Base-by-base conservation (phyloP, 2,329 filamentous ascomycete genomes). In the Endoconidiophora polonica region DNA sequence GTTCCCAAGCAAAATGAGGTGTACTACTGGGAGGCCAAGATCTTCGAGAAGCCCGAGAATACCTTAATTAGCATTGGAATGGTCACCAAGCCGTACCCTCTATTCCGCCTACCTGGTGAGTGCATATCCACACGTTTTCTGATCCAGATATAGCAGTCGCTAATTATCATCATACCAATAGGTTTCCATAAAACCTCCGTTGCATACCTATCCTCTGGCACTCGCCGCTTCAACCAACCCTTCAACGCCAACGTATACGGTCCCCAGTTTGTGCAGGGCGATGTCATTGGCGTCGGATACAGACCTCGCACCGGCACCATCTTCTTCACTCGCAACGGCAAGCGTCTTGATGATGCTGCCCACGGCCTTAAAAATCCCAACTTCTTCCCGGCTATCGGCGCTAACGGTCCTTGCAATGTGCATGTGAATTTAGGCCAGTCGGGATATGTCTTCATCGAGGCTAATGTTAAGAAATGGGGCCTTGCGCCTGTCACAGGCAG, bases 391-490 rank as follows among this genome's bases (percentile, higher is more conserved):
- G 91, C 91, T 0, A 77, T 98, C n/a, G 91, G 91, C 41, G 88
- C 91, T 52, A 95, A 91, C 61, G 91, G 91, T 0, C 91, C 91
- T 14, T 88, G 86, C 59, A 81, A 81, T 29, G 77, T 98, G 1
- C 90, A 98, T 62, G 91, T 96, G 61, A 98, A 98, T 64, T 93
- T 98, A 63, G 91, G 91, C 5, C 91, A 98, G 63, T 86, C 91
- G 60, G 91, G 91, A 33, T 98, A 96, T 61, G 91, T 98, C 45
- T 98, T 96, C 61, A 96, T 98, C 58, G 91, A 98, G 66, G 91
- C 90, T 55, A 98, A 98, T 60, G 91, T 98, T 54, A 98, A 98
- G 77, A 98, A 96, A 71, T 98, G 91, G 91, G 91, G 91, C 2
- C 70, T 98, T 50, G 91, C 91, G 44, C 91, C 91, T 4, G 93